phyloP scores from a whole-genome alignment of 345 rosid genomes.

The Arabidopsis suecica region DNA sequence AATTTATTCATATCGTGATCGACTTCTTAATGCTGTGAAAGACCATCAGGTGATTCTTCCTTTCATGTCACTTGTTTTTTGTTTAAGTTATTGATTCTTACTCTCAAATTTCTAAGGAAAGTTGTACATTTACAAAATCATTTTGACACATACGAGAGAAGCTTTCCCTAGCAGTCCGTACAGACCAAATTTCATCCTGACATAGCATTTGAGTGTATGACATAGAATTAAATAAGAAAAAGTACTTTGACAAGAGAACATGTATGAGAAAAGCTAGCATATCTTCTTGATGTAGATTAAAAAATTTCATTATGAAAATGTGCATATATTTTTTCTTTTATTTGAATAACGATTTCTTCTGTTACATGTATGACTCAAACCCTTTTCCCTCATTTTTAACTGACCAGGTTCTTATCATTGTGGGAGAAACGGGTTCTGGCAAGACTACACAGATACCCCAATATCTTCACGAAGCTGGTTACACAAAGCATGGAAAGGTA shows the following conservation, averaged over 20 bases:
- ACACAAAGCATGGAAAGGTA: conserved; percentile 84
- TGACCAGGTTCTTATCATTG: conserved; percentile 73
- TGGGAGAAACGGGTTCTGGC: conserved; percentile 93
- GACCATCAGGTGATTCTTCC: conserved; percentile 60
- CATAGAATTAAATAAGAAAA: not conserved
- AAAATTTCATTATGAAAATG: not conserved
- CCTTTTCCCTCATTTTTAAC: not conserved
- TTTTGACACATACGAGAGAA: not conserved
- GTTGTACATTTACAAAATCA: not conserved
- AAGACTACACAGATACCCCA: conserved; percentile 90
- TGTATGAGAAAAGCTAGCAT: conserved; percentile 4
- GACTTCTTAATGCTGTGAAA: conserved; percentile 67
- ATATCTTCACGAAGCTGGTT: conserved; percentile 89
- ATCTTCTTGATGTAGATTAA: not conserved
- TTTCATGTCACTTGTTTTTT: not conserved
- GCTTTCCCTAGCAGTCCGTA: not conserved
- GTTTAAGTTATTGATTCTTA: not conserved
- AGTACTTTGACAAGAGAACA: not conserved
- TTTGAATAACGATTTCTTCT: not conserved
- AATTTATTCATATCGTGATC: conserved; percentile 74
- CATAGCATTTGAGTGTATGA: not conserved
- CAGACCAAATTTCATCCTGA: not conserved
- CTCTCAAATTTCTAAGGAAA: not conserved
- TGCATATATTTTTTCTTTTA: not conserved
- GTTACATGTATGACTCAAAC: conserved; percentile 3